Percentiles rank a stretch among this genome's conserved stretches.
Evolutionary conservation across 768 basidiomycete genomes (phyloP).

Genomic region (Imleria badia): DNA sequence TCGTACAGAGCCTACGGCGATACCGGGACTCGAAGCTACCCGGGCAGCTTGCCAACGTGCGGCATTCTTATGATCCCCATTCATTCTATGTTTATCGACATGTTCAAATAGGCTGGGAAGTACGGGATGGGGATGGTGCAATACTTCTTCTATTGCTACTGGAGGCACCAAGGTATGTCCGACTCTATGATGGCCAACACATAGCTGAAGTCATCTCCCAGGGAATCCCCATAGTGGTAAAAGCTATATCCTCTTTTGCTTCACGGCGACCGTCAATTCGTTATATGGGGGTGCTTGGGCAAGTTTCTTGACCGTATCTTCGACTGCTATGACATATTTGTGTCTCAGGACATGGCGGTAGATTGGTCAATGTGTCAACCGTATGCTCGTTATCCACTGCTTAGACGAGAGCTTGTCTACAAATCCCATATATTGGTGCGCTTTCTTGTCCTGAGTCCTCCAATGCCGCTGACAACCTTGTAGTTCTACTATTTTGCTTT

Average conservation of each 20-base stretch:
- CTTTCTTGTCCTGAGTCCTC: not conserved
- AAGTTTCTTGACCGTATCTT: constrained; percentile 21
- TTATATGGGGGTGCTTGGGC: constrained; percentile 82
- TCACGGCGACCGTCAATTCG: constrained; percentile 62
- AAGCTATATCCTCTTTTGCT: constrained; percentile 66
- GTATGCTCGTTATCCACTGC: constrained; percentile 52
- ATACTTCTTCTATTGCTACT: constrained; percentile 70
- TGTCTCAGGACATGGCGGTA: constrained; percentile 74
- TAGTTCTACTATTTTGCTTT: constrained; percentile 80
- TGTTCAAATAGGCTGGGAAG: constrained; percentile 69
- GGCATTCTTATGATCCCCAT: constrained; percentile 19
- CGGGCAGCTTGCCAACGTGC: constrained; percentile 87
- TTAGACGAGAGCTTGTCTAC: constrained; percentile 79
- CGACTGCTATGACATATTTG: not conserved
- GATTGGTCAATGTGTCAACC: constrained; percentile 86
- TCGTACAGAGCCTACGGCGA: constrained; percentile 85
- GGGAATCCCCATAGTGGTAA: constrained; percentile 40
- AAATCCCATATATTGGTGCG: constrained; percentile 57
- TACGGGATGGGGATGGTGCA: constrained; percentile 67
- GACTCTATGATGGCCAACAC: not conserved
- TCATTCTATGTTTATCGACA: not conserved
- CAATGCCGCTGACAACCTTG: not conserved
- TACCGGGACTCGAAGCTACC: constrained; percentile 71
- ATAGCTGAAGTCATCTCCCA: not conserved
- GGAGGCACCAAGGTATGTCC: constrained; percentile 63